Conservation (phyloP, 768 basidiomycete genomes). For the Amanita polypyramis region DNA sequence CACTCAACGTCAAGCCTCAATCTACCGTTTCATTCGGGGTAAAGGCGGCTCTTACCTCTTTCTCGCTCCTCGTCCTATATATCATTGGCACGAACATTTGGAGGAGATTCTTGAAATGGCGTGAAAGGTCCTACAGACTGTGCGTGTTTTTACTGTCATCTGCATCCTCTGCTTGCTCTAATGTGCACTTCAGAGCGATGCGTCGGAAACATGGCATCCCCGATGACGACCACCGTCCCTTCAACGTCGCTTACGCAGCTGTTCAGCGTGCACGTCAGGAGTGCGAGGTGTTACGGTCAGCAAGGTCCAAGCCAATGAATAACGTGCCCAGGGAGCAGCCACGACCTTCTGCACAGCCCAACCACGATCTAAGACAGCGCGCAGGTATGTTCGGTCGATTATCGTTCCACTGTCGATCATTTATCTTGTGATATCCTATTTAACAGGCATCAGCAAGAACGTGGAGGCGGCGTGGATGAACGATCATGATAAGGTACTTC, state of each 20-base stretch:
- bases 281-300: conserved; percentile 20
- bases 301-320: conserved; percentile 1
- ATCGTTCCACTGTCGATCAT: not conserved
- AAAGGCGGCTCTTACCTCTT: conserved; percentile 25
- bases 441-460: conserved; percentile 2
- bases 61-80: conserved; percentile 27
- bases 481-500: not conserved
- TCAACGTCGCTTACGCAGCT: conserved; percentile 81
- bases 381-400: conserved; percentile 1
- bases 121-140: conserved; percentile 58
- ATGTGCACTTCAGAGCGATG: conserved; percentile 37
- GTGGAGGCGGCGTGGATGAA: conserved; percentile 1
- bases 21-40: conserved; percentile 29
- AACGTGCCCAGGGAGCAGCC: conserved; percentile 1
- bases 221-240: conserved; percentile 71
- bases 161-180: not conserved
- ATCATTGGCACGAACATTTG: conserved; percentile 28
- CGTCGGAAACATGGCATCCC: conserved; percentile 77
- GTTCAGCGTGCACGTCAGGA: conserved; percentile 48
- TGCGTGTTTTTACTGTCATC: conserved; percentile 21
- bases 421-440: not conserved
- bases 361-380: conserved; percentile 7
- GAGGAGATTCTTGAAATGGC: conserved; percentile 41
- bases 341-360: conserved; percentile 3
- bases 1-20: conserved; percentile 21